These are phyloP conservation scores for Dissoconium aciculare DNA, from an alignment of 2,329 filamentous ascomycete species.

Conservation along the genomic window DNA sequence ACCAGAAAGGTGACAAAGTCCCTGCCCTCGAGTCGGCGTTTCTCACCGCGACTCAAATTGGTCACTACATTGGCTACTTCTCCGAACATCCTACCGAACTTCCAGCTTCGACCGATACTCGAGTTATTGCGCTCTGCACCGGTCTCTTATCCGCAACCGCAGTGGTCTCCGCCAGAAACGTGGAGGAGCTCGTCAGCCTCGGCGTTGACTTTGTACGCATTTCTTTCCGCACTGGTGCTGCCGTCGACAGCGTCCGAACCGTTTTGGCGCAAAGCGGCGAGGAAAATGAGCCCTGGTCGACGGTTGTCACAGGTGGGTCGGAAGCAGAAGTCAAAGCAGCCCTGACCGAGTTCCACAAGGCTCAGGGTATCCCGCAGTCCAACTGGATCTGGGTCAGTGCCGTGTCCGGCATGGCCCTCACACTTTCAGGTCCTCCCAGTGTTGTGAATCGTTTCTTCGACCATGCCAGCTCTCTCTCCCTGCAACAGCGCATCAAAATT, in stretches of 20 bases:
- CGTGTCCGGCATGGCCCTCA: constrained; percentile 43
- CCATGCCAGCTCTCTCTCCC: constrained; percentile 33
- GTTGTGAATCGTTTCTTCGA: constrained; percentile 38
- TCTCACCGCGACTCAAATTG: constrained; percentile 49
- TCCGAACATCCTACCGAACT: constrained; percentile 40
- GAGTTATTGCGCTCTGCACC: constrained; percentile 51
- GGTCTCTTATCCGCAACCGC: constrained; percentile 56
- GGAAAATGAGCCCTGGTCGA: constrained; percentile 51
- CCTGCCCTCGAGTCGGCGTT: constrained; percentile 50
- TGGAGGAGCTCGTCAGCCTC: constrained; percentile 46
- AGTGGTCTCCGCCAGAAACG: constrained; percentile 47
- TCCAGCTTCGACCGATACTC: constrained; percentile 34
- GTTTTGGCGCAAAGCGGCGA: constrained; percentile 39
- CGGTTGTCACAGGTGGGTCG: constrained; percentile 44
- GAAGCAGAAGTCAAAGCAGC: constrained; percentile 37
- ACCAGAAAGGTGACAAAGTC: constrained; percentile 41
- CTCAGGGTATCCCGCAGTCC: constrained; percentile 36
- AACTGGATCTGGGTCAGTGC: constrained; percentile 44
- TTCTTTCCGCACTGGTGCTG: constrained; percentile 47
- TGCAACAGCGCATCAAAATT: constrained; percentile 37
- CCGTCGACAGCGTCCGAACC: constrained; percentile 29
- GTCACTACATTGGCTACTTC: constrained; percentile 52
- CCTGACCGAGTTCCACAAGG: constrained; percentile 43
- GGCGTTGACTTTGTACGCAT: constrained; percentile 50
- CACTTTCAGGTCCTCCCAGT: constrained; percentile 43